phyloP scores from a whole-genome alignment of 768 basidiomycete genomes.

The Tricholoma furcatifolium region DNA sequence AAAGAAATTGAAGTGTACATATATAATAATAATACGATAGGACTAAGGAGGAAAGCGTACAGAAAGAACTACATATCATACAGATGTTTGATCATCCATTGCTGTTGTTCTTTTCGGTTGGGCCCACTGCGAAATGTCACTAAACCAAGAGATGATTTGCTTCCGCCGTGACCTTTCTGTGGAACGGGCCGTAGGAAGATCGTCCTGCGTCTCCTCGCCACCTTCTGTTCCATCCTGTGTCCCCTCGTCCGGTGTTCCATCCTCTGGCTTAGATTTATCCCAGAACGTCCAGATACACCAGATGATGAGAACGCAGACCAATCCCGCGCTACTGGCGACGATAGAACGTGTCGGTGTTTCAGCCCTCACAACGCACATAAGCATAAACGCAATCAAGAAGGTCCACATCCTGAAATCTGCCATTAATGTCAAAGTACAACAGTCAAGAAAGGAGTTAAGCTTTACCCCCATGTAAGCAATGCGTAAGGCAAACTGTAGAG shows the following conservation, averaged over 20 bases:
- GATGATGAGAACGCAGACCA: background rate
- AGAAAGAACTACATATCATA: no score
- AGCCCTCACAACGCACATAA: conserved; percentile 4
- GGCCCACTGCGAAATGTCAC: no score
- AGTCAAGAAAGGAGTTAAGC: background rate
- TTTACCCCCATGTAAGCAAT: conserved; percentile 6
- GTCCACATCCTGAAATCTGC: background rate
- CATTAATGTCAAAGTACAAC: background rate
- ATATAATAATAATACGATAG: no score
- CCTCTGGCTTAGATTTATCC: background rate
- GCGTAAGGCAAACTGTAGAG: conserved; percentile 3
- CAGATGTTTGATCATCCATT: no score
- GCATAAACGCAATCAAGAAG: background rate
- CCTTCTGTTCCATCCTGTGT: no score
- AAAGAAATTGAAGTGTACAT: no score
- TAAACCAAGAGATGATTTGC: no score
- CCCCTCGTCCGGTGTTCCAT: background rate
- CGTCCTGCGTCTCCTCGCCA: background rate
- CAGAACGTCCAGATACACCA: conserved; percentile 5
- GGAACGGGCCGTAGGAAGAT: no score
- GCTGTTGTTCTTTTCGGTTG: no score
- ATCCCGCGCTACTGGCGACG: background rate
- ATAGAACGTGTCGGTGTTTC: background rate
- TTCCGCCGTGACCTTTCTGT: no score
- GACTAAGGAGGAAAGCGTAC: no score